phyloP scores from a whole-genome alignment of 2,329 filamentous ascomycete genomes.

The Aspergillus udagawae region DNA sequence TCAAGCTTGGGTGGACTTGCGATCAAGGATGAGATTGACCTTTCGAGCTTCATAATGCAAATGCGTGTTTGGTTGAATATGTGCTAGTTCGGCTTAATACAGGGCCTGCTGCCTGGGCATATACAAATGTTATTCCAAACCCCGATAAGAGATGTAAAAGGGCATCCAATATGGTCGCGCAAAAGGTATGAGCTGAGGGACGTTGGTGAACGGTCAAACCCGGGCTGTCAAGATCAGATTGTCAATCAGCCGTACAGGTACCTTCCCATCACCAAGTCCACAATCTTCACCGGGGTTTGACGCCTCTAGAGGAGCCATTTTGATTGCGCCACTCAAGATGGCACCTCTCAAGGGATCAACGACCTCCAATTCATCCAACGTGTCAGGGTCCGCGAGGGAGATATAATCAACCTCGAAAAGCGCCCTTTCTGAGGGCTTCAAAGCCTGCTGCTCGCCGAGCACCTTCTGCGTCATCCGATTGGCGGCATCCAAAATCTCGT shows the following conservation, averaged over 20 bases:
- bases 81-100: background rate
- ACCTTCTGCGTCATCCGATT: constrained; percentile 54
- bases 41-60: background rate
- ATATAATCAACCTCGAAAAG: constrained; percentile 87
- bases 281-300: constrained; percentile 65
- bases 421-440: constrained; percentile 60
- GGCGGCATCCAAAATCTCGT: constrained; percentile 69
- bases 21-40: no score
- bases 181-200: background rate
- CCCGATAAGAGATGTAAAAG: background rate
- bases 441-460: constrained; percentile 57
- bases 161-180: background rate
- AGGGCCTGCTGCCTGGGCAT: background rate
- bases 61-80: background rate
- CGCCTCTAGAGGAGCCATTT: constrained; percentile 77
- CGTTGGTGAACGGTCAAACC: constrained; percentile 4
- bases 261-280: constrained; percentile 66
- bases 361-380: constrained; percentile 70
- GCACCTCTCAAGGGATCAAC: constrained; percentile 70
- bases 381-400: constrained; percentile 80
- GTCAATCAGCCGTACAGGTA: constrained; percentile 83
- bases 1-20: no score
- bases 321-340: constrained; percentile 84
- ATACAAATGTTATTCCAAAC: background rate
- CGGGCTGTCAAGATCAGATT: constrained; percentile 68